Evolutionary conservation across 2,329 filamentous ascomycete species (phyloP), one percentile per base, ranked within the genome.

Genomic region (Phoma sp.): DNA sequence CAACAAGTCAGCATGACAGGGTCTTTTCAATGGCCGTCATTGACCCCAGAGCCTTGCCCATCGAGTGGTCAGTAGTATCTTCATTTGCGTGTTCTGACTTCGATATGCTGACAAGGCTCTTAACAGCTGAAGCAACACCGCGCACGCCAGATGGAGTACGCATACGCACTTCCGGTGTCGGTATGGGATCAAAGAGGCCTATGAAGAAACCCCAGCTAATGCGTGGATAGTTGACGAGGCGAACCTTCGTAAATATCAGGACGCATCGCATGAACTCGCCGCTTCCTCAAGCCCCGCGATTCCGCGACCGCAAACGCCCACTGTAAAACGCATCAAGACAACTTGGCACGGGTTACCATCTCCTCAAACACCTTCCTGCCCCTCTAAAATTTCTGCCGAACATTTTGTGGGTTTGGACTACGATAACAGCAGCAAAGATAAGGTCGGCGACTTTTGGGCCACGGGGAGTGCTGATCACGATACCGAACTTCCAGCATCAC

Each of bases 291-390:
- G 9, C 23, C 5, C 5, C 23, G 23, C 9, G 5, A 2, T 28
- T 3, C 15, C 26, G 9, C 28, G 25, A 14, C 45, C 56, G 5
- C 26, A 11, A 2, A 59, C 53, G 2, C 58, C 60, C 1, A 33
- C 11, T 1, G 28, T 17, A 32, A 38, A 40, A 18, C 47, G 36
- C 7, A 7, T 21, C 1, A n/a, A 18, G 10, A 7, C 17, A 4
- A 28, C 38, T 12, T 61, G 53, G 50, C 51, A 59, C 12, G 59
- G 59, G 0, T 14, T 64, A 2, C 51, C 36, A 0, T 64, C 61
- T 0, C 61, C 61, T 0, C 15, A 52, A 1, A 64, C 57, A 1
- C 53, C 55, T 1, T 26, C 32, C 5, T 15, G 38, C 29, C 4
- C 3, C 0, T 1, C 6, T 12, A 7, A 7, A 10, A 2, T 2